Percentiles rank a stretch among this genome's conserved stretches.
Evolutionary conservation across 1,284 basidiomycete genomes (phyloP).

Genomic region (Tranzscheliella williamsii): DNA sequence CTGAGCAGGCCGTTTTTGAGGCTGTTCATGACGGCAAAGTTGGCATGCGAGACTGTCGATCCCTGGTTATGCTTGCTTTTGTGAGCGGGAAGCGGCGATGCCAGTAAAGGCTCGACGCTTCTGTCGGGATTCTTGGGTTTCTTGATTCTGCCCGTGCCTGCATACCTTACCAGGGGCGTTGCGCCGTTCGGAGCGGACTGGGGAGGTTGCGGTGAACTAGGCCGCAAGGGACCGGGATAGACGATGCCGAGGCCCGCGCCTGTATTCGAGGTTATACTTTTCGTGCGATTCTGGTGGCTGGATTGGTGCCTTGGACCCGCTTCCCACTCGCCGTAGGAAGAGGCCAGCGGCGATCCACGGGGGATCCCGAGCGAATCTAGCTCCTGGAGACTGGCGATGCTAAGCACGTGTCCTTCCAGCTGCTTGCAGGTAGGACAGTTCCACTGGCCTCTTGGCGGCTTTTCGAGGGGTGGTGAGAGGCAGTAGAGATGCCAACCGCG

Average conservation of each 20-base stretch:
- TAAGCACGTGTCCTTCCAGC: not conserved
- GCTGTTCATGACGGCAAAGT: conserved; percentile 26
- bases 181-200: not conserved
- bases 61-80: conserved; percentile 5
- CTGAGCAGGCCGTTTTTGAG: conserved; percentile 26
- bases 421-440: conserved; percentile 48
- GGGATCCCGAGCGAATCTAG: not conserved
- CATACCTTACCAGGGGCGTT: conserved; percentile 3
- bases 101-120: conserved; percentile 27
- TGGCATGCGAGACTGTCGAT: not conserved
- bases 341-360: conserved; percentile 12
- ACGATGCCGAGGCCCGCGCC: not conserved
- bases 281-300: not conserved
- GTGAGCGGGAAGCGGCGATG: conserved; percentile 2
- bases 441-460: conserved; percentile 47
- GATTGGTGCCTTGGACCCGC: conserved; percentile 7
- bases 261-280: not conserved
- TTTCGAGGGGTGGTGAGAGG: conserved; percentile 68
- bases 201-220: conserved; percentile 17
- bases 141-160: conserved; percentile 18
- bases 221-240: conserved; percentile 18
- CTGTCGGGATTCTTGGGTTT: conserved; percentile 28
- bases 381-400: not conserved
- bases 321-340: conserved; percentile 31
- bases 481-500: conserved; percentile 94